Percentiles rank a stretch among this genome's conserved stretches.
phyloP scores from a whole-genome alignment of 352 stramenopile species.

The Phytopythium helicoides region DNA sequence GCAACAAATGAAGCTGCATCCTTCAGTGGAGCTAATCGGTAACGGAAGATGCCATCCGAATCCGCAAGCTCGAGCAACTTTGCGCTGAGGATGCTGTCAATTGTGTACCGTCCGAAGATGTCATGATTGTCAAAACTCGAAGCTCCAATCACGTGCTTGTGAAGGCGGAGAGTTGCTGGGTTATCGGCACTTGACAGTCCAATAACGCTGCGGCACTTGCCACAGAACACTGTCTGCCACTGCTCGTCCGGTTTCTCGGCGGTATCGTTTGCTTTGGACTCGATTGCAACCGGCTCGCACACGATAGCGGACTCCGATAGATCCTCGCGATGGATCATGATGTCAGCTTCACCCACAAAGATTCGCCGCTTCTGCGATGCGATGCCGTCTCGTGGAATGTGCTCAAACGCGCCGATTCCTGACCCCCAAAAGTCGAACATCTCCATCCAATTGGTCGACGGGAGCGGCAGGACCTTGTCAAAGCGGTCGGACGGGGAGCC shows the following conservation, averaged over 20 bases:
- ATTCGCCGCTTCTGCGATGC: slow-evolving; percentile 41
- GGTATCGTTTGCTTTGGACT: slow-evolving; percentile 7
- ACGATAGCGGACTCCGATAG: slow-evolving; percentile 16
- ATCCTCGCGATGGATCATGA: slow-evolving; percentile 59
- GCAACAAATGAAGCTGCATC: background rate
- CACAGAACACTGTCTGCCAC: slow-evolving; percentile 42
- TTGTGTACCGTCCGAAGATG: slow-evolving; percentile 66
- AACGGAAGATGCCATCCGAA: slow-evolving; percentile 73
- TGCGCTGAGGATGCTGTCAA: slow-evolving; percentile 67
- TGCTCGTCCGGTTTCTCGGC: slow-evolving; percentile 24
- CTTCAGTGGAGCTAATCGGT: slow-evolving; percentile 19
- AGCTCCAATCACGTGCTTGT: slow-evolving; percentile 56
- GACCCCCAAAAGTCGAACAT: slow-evolving; percentile 88
- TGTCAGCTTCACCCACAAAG: slow-evolving; percentile 60
- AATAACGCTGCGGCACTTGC: slow-evolving; percentile 32
- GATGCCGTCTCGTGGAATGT: slow-evolving; percentile 73
- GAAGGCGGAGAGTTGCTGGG: slow-evolving; percentile 42
- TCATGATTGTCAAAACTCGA: slow-evolving; percentile 12
- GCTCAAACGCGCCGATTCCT: slow-evolving; percentile 74
- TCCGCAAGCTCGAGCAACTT: slow-evolving; percentile 70
- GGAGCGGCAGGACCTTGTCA: slow-evolving; percentile 66
- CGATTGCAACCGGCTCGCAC: slow-evolving; percentile 6
- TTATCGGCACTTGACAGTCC: slow-evolving; percentile 38
- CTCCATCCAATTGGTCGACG: slow-evolving; percentile 83
- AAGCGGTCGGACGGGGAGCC: slow-evolving; percentile 18